Evolutionary conservation across 2,329 filamentous ascomycete genomes (phyloP).

Genomic region (Coleophoma cylindrospora): DNA sequence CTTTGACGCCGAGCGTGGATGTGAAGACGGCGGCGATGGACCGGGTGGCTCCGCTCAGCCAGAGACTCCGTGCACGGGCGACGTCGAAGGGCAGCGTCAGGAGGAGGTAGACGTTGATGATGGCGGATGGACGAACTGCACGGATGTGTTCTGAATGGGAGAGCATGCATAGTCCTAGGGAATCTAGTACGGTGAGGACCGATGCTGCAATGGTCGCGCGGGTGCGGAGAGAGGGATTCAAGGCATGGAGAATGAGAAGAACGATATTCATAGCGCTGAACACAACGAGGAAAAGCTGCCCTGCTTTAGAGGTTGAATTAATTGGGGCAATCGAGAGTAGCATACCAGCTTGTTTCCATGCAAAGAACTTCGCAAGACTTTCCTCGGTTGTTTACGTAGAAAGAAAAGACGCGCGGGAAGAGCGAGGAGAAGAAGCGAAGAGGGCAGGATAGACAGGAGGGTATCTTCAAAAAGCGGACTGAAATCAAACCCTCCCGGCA

Average conservation of each 20-base stretch:
- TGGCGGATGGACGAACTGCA: background rate
- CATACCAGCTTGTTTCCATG: constrained; percentile 8
- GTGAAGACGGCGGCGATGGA: background rate
- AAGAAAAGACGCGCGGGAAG: background rate
- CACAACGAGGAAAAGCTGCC: constrained; percentile 23
- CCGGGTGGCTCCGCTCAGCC: background rate
- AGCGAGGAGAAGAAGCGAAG: background rate
- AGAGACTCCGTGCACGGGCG: background rate
- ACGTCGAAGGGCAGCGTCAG: background rate
- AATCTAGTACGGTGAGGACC: background rate
- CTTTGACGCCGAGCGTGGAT: constrained; percentile 2
- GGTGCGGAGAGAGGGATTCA: constrained; percentile 6
- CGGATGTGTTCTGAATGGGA: background rate
- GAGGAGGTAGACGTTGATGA: background rate
- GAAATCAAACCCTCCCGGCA: background rate
- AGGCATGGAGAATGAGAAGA: constrained; percentile 9
- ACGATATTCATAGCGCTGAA: constrained; percentile 15
- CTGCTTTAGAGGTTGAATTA: background rate
- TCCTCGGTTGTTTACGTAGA: background rate
- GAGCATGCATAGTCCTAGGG: background rate
- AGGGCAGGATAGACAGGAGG: background rate
- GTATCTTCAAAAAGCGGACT: background rate
- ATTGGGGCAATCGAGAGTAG: background rate
- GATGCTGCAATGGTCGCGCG: constrained; percentile 7
- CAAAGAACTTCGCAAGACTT: background rate